A percentile compares a stretch with the other conserved stretches of the same genome.
Conservation (phyloP, 2,329 filamentous ascomycete genomes). For the Colletotrichum sp. region DNA sequence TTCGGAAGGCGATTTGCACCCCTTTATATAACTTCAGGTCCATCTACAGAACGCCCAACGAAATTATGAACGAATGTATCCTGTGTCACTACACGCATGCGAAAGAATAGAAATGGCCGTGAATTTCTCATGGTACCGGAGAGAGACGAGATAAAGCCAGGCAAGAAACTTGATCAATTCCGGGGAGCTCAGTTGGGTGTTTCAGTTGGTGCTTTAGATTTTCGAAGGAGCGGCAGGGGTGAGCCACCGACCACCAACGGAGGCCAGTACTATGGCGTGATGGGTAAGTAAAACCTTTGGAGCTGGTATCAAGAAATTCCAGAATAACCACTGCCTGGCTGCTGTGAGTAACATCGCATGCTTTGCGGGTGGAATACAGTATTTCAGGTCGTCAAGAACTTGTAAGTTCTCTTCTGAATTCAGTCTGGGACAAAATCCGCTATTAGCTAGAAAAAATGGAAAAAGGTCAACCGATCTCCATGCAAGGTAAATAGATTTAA, state of each 20-base stretch:
- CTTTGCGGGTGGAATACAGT: too few species aligned
- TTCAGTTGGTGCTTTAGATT: background rate
- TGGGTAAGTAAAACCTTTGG: background rate
- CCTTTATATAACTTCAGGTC: too few species aligned
- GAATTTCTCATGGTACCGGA: background rate
- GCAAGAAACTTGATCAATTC: too few species aligned
- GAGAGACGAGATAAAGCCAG: background rate
- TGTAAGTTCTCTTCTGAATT: background rate
- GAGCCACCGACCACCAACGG: fast-evolving
- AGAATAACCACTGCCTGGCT: background rate
- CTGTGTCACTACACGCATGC: background rate
- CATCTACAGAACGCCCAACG: too few species aligned
- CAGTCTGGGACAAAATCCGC: background rate
- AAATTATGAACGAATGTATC: background rate
- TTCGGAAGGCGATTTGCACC: too few species aligned
- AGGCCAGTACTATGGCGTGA: background rate
- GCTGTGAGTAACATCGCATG: background rate
- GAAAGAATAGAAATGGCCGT: background rate
- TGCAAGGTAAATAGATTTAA: background rate
- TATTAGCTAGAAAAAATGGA: background rate
- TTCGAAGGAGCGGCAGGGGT: background rate
- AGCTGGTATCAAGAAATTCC: background rate
- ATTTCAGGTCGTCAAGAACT: too few species aligned
- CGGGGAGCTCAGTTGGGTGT: background rate
- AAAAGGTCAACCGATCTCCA: background rate